These are phyloP conservation scores for Sporothrix pallida DNA, from an alignment of 2,329 filamentous ascomycete genomes.

Conservation along the genomic window DNA sequence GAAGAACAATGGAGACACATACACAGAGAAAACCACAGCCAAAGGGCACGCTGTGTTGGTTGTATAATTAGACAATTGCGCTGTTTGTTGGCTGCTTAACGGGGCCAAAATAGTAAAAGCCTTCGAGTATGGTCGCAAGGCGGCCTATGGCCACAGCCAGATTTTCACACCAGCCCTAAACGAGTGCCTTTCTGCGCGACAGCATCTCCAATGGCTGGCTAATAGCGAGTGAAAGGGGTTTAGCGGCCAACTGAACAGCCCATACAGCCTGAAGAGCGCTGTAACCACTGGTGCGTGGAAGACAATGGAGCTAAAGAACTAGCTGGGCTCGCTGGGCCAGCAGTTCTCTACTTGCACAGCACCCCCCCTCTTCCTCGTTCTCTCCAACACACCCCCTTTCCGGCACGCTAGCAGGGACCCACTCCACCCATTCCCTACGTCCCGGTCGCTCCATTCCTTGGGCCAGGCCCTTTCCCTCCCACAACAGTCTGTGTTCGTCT, in stretches of 20 bases:
- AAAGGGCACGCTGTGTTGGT: not conserved
- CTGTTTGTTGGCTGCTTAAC: no score
- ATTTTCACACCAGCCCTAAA: constrained; percentile 13
- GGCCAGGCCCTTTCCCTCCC: not conserved
- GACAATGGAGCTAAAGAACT: no score
- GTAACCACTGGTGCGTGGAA: not conserved
- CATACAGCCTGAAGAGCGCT: not conserved
- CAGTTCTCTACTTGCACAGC: no score
- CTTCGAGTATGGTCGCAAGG: not conserved
- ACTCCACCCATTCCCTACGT: constrained; percentile 23
- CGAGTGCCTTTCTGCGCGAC: constrained; percentile 22
- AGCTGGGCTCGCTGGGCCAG: no score
- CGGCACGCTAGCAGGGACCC: constrained; percentile 18
- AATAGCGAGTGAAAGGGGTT: not conserved
- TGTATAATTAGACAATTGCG: not conserved
- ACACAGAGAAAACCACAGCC: no score
- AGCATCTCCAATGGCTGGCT: not conserved
- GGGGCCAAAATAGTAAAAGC: not conserved
- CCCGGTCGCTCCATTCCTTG: constrained; percentile 25
- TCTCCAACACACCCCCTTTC: constrained; percentile 7
- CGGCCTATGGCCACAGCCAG: not conserved
- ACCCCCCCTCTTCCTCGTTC: not conserved
- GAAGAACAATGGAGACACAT: no score
- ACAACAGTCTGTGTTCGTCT: not conserved
- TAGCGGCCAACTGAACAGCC: not conserved